Evolutionary conservation across 495 filamentous ascomycete species (phyloP).

Genomic region (Apiosordaria backusii): DNA sequence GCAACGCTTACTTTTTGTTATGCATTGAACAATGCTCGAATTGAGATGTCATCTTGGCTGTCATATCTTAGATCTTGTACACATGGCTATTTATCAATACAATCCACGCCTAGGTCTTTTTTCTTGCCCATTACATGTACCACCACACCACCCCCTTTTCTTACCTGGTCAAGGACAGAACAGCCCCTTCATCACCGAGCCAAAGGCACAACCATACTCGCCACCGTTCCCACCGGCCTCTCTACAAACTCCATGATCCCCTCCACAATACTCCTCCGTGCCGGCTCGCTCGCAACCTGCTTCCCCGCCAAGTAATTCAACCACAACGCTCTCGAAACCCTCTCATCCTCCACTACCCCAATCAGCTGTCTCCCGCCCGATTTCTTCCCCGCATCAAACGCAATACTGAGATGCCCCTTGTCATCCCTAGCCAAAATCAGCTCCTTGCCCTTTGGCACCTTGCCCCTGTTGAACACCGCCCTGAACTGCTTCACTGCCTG

Average conservation of each 20-base stretch:
- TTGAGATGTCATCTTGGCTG: background rate
- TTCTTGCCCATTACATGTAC: background rate
- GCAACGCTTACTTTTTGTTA: background rate
- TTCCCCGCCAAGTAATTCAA: constrained; percentile 83
- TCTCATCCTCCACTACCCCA: constrained; percentile 71
- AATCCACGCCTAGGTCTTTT: background rate
- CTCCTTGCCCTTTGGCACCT: constrained; percentile 70
- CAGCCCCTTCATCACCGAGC: background rate
- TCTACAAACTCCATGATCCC: constrained; percentile 86
- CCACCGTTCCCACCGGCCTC: constrained; percentile 81
- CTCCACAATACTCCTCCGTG: constrained; percentile 77
- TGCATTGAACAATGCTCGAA: background rate
- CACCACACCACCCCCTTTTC: background rate
- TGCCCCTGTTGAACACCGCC: constrained; percentile 67
- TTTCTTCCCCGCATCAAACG: constrained; percentile 57
- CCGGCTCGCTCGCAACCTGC: constrained; percentile 79
- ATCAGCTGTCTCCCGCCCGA: constrained; percentile 45
- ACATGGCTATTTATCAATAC: background rate
- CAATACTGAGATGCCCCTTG: constrained; percentile 61
- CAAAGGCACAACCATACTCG: constrained; percentile 57
- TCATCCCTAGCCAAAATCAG: constrained; percentile 67
- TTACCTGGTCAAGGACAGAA: background rate
- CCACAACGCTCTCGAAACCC: constrained; percentile 79
- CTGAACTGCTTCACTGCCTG: constrained; percentile 70
- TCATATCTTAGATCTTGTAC: background rate